A percentile compares a stretch with the other conserved stretches of the same genome.
Evolutionary conservation across 495 filamentous ascomycete genomes (phyloP).

Genomic region (Mycothermus thermophilus): DNA sequence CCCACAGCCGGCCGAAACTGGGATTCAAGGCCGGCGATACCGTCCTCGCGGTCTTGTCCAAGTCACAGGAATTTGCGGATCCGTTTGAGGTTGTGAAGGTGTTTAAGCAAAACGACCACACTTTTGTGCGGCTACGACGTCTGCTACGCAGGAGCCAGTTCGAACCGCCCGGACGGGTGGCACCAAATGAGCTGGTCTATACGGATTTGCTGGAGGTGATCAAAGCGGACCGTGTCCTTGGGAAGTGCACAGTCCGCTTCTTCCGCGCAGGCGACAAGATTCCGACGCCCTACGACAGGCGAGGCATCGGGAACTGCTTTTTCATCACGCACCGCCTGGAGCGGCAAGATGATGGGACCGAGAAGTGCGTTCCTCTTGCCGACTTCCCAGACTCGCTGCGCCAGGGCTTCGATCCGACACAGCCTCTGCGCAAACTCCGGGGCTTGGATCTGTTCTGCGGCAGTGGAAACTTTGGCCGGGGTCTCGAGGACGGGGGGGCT

Average conservation of each 20-base stretch:
- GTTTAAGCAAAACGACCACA: constrained; percentile 17
- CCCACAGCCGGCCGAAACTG: constrained; percentile 10
- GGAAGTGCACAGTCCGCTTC: constrained; percentile 46
- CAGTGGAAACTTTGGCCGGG: constrained; percentile 58
- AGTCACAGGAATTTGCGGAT: constrained; percentile 21
- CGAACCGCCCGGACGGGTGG: constrained; percentile 22
- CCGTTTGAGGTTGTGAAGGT: constrained; percentile 39
- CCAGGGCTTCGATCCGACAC: constrained; percentile 42
- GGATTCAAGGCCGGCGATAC: constrained; percentile 39
- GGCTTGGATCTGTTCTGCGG: constrained; percentile 62
- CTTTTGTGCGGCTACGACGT: constrained; percentile 28
- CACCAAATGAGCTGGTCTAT: constrained; percentile 55
- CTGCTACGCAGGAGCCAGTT: constrained; percentile 33
- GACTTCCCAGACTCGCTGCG: constrained; percentile 24
- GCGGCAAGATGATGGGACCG: background rate
- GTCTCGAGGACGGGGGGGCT: constrained; percentile 56
- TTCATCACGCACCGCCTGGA: constrained; percentile 37
- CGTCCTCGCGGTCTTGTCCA: constrained; percentile 29
- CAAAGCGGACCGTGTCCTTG: constrained; percentile 25
- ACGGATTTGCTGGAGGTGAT: constrained; percentile 33
- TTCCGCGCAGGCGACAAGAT: constrained; percentile 32
- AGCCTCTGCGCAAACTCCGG: constrained; percentile 20
- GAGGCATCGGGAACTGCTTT: constrained; percentile 50
- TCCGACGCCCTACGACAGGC: constrained; percentile 46
- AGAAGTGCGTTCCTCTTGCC: constrained; percentile 12